Conservation (phyloP, 352 stramenopile genomes). For the Halophytophthora batemanensis region DNA sequence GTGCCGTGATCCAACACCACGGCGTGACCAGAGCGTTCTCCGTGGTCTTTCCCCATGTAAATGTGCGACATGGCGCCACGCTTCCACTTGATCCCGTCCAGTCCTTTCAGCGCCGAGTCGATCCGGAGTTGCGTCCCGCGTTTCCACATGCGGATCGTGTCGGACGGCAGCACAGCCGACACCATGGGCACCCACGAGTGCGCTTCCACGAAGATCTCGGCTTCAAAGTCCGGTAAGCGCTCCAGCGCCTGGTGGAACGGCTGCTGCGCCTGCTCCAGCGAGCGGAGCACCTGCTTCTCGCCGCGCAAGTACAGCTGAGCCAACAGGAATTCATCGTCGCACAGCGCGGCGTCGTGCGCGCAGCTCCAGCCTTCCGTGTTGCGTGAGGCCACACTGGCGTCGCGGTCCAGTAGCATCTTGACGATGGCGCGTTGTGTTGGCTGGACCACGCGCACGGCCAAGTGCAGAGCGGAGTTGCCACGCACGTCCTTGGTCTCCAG, state of each 20-base stretch:
- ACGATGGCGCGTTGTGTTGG: conserved; percentile 57
- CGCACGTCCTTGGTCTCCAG: conserved; percentile 55
- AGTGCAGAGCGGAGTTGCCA: conserved; percentile 72
- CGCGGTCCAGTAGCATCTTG: conserved; percentile 46
- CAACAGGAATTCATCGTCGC: conserved; percentile 72
- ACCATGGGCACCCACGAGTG: conserved; percentile 82
- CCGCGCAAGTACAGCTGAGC: conserved; percentile 59
- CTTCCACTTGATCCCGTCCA: conserved; percentile 78
- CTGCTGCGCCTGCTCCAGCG: conserved; percentile 46
- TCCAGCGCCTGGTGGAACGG: conserved; percentile 61
- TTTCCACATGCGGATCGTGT: conserved; percentile 74
- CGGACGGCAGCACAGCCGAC: conserved; percentile 72
- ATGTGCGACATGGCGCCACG: conserved; percentile 68
- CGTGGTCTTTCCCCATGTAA: conserved; percentile 40
- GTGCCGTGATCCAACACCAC: conserved; percentile 64
- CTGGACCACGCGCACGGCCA: conserved; percentile 67
- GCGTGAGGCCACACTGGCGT: conserved; percentile 27
- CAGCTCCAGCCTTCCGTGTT: conserved; percentile 69
- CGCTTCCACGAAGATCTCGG: conserved; percentile 75
- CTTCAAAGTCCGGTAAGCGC: conserved; percentile 71
- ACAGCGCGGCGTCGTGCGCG: conserved; percentile 68
- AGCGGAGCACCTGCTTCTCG: conserved; percentile 59
- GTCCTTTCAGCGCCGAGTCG: conserved; percentile 69
- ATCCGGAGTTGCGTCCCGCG: conserved; percentile 61
- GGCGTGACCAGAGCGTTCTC: conserved; percentile 32